Conservation (phyloP, 1,284 basidiomycete genomes). For the Athelia sp. region DNA sequence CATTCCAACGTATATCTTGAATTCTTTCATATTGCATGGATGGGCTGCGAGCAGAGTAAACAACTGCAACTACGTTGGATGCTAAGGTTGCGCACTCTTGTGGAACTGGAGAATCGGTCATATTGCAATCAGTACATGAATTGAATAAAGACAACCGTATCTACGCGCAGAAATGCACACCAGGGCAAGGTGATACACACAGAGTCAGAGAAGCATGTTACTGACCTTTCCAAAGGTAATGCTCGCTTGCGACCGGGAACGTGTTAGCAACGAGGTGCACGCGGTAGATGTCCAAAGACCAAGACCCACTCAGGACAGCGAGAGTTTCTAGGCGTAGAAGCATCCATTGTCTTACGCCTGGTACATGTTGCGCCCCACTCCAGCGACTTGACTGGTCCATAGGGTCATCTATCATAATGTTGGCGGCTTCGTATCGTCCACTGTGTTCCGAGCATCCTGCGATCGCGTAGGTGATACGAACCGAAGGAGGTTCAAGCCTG, state of each 20-base stretch:
- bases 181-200: too few species aligned
- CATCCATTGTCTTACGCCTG: conserved; percentile 64
- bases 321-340: conserved; percentile 54
- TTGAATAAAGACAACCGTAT: conserved; percentile 3
- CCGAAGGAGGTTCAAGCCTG: conserved; percentile 14
- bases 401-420: conserved; percentile 61
- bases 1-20: conserved; percentile 63
- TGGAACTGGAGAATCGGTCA: conserved; percentile 51
- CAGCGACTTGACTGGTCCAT: conserved; percentile 64
- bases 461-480: conserved; percentile 42
- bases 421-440: conserved; percentile 61
- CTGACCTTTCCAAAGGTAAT: conserved; percentile 76
- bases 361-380: conserved; percentile 57
- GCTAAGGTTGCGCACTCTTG: conserved; percentile 39
- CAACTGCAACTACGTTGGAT: conserved; percentile 2
- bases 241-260: conserved; percentile 37
- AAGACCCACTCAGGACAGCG: conserved; percentile 64
- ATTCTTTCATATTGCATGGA: conserved; percentile 80
- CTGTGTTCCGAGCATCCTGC: conserved; percentile 63
- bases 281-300: conserved; percentile 22
- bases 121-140: conserved; percentile 4
- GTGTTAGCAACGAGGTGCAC: neutral
- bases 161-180: too few species aligned
- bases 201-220: neutral
- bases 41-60: conserved; percentile 41